Evolutionary conservation across 2,329 filamentous ascomycete species (phyloP).

Genomic region (Metarhizium album): DNA sequence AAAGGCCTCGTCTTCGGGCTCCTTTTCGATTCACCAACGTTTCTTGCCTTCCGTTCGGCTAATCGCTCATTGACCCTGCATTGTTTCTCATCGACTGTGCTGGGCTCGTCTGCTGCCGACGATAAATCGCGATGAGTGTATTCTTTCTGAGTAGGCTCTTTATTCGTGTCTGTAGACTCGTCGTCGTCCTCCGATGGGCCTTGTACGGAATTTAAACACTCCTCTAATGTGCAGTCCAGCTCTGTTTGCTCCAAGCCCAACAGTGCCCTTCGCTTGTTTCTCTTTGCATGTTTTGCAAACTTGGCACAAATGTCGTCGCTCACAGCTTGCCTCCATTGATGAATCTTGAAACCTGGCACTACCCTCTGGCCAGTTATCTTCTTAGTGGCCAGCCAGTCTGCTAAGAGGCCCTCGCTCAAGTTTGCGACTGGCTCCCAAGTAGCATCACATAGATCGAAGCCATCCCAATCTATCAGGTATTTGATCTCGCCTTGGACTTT

Average conservation of each 20-base stretch:
- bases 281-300: conserved; percentile 26
- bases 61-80: not conserved
- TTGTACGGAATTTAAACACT: conserved; percentile 2
- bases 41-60: not conserved
- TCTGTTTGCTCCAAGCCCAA: conserved; percentile 17
- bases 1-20: not conserved
- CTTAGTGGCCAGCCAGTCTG: conserved; percentile 33
- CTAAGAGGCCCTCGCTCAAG: conserved; percentile 27
- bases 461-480: conserved; percentile 29
- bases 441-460: conserved; percentile 22
- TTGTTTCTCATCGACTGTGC: not conserved
- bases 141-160: not conserved
- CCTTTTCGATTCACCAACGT: not conserved
- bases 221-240: not conserved
- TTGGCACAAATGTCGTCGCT: conserved; percentile 17
- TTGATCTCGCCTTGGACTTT: conserved; percentile 13
- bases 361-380: conserved; percentile 22
- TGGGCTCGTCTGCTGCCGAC: not conserved
- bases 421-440: conserved; percentile 41
- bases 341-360: conserved; percentile 26
- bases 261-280: conserved; percentile 32
- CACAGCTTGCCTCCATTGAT: conserved; percentile 24
- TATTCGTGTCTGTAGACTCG: not conserved
- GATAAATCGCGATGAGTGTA: not conserved
- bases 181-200: conserved; percentile 6